phyloP scores from a whole-genome alignment of 495 filamentous ascomycete species.

The Aspergillus mulundensis region DNA sequence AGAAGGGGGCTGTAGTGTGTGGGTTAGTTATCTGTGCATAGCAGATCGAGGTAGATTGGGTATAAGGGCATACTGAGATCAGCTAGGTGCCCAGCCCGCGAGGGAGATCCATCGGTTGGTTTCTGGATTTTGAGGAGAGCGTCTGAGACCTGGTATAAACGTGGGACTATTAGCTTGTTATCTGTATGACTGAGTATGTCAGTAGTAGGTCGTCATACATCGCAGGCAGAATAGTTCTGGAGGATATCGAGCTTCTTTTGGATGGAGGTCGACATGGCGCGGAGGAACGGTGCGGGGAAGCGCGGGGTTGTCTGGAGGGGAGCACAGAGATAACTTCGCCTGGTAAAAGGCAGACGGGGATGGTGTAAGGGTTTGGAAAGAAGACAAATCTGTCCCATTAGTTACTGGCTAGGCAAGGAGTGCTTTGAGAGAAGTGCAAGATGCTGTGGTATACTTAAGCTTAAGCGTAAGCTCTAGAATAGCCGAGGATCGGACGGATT shows the following conservation, averaged over 20 bases:
- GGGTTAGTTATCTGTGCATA: neutral
- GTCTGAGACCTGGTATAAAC: conserved; percentile 51
- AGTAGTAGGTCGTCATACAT: conserved; percentile 29
- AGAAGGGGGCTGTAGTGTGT: conserved; percentile 24
- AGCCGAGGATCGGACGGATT: conserved; percentile 6
- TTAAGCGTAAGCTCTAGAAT: neutral
- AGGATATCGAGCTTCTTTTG: conserved; percentile 33
- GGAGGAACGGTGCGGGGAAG: conserved; percentile 7
- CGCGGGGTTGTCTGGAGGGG: neutral
- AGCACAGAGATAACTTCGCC: too few species aligned
- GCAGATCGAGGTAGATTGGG: neutral
- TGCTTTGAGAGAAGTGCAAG: neutral
- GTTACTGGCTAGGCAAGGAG: neutral
- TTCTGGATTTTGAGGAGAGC: conserved; percentile 58
- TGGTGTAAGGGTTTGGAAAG: neutral
- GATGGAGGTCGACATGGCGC: conserved; percentile 28
- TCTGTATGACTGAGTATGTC: neutral
- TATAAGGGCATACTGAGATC: conserved; percentile 49
- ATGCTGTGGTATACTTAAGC: neutral
- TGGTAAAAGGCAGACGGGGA: too few species aligned
- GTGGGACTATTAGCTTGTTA: neutral
- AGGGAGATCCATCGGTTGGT: conserved; percentile 27
- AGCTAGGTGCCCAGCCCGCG: conserved; percentile 55
- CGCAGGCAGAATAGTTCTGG: conserved; percentile 45
- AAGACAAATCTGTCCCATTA: neutral